Conservation (phyloP, 1,284 basidiomycete species). For the Ustilago bromivora region DNA sequence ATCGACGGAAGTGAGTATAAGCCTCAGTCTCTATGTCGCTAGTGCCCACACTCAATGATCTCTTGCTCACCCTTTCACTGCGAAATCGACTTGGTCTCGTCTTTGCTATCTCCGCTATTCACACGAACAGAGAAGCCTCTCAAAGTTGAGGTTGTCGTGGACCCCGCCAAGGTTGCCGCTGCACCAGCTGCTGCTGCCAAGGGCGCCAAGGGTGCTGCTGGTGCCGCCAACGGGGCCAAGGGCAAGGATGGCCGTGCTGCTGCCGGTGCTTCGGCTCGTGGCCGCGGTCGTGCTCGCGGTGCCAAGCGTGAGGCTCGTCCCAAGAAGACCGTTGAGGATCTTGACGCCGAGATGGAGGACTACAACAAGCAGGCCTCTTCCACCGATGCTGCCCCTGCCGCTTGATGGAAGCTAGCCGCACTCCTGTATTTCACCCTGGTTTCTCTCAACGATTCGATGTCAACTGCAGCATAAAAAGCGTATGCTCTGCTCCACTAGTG, state of each 20-base stretch:
- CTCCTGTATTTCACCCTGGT: not conserved
- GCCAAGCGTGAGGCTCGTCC: constrained; percentile 70
- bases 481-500: not conserved
- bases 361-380: constrained; percentile 59
- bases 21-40: not conserved
- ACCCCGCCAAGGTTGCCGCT: constrained; percentile 77
- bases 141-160: constrained; percentile 97
- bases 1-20: constrained; percentile 91
- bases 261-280: constrained; percentile 65
- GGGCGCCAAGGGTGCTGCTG: constrained; percentile 39
- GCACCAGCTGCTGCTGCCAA: constrained; percentile 41
- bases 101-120: not conserved
- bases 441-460: not conserved
- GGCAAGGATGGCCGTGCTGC: constrained; percentile 37
- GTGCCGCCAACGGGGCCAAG: constrained; percentile 34
- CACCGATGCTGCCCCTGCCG: constrained; percentile 43
- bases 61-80: constrained; percentile 43
- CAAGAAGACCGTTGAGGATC: constrained; percentile 74
- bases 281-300: constrained; percentile 73
- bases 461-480: not conserved
- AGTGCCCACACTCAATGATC: not conserved
- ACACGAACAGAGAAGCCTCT: constrained; percentile 80
- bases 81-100: not conserved
- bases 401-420: constrained; percentile 10
- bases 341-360: constrained; percentile 76